Base-by-base conservation (phyloP, 164 flowering plant genomes). In the Tinospora cordifolia region DNA sequence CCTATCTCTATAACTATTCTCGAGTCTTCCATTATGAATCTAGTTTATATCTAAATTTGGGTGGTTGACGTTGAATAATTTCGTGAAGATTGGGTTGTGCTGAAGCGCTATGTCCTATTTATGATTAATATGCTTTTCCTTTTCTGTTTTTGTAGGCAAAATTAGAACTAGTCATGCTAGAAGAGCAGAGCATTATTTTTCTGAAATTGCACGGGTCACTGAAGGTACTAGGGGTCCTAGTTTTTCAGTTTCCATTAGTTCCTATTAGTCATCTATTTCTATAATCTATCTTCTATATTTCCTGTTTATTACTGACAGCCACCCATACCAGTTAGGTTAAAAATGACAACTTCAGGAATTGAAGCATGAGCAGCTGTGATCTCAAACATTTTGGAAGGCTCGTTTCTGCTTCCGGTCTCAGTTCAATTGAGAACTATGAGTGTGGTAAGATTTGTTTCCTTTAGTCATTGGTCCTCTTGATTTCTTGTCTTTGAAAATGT, bases 101-200 rank as follows among this genome's bases (percentile, higher is more conserved):
- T n/a, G n/a, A n/a, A n/a, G n/a, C n/a, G n/a, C n/a, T n/a, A n/a
- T 63, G 6, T 62, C 21, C 62, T 65, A 13, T 17, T 34, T 0
- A 19, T 64, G 38, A 21, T 34, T 15, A n/a, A 30, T 66, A 8
- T 11, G 12, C 25, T 67, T 60, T 7, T 17, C 2, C 14, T 66
- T 19, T 17, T 14, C 30, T 67, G 44, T 15, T 57, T 47, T 39
- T 74, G 69, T 82, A 93, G 98, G 21, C 67, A 64, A 79, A 82
- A 71, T 78, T 91, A 76, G 85, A 82, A 63, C 85, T 1, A 62
- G 67, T 77, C 80, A 87, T 66, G 85, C 88, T 54, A 90, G 75
- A 82, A 90, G 98, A 77, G 98, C 98, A 65, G 94, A 88, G 75
- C 98, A 93, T 75, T 93, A 87, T 79, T 93, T 93, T 81, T 86